Evolutionary conservation across 2,329 filamentous ascomycete genomes (phyloP), one percentile per base, ranked within the genome.

Genomic region (Colletotrichum siamense): DNA sequence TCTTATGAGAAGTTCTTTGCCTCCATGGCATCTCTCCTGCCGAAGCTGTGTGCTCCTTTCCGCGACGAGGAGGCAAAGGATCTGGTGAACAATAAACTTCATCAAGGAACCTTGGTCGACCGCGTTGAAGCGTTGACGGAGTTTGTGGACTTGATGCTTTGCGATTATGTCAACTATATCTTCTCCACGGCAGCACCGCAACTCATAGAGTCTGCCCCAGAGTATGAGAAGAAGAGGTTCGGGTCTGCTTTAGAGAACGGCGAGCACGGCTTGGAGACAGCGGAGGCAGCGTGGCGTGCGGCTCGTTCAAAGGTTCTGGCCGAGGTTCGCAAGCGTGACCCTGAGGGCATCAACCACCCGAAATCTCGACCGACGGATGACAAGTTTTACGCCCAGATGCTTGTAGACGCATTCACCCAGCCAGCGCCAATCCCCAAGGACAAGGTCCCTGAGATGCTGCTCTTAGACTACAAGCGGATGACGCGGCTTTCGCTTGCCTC

Each of bases 151-250:
- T 87, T 94, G 44, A 93, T 96, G 86, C 91, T 94, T 28, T 92
- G 95, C 75, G 95, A 97, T 80, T 96, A 96, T 81, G 93, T 94
- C 76, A 97, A 97, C 82, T 96, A 95, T 81, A 89, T 96, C 80
- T 87, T 97, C 66, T 92, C 93, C 83, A 90, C 94, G 32, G 92
- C 93, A 1, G 94, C 94, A 3, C 94, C 94, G 1, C 91, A 91
- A 8, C 89, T 97, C 69, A 91, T 95, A 70, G 91, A 93, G 78
- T 93, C 95, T 78, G 92, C 94, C 3, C 87, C 92, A 2, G 89
- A 92, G 18, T 96, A 96, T 82, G 95, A 97, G 81, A 89, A 92
- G n/a, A 93, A 93, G 78, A 88, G 89, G 52, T 97, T 97, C 79
- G 87, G 90, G 2, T 89, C 93, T 49, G 92, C 94, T 59, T 81